Evolutionary conservation across 208 protist genomes (phyloP).

Genomic region (Leishmania aethiopica): DNA sequence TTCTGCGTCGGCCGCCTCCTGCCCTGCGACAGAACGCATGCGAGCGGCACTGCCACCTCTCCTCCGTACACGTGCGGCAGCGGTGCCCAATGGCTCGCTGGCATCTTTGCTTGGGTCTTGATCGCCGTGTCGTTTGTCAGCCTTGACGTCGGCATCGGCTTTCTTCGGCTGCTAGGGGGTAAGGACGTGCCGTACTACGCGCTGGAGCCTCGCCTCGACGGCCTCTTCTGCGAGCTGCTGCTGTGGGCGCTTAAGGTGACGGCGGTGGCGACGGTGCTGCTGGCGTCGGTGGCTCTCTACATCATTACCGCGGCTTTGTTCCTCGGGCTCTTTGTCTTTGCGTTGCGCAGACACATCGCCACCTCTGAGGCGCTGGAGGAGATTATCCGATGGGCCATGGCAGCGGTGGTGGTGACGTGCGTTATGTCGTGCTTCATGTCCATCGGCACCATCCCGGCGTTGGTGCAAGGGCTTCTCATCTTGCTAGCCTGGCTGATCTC

Average conservation of each 20-base stretch:
- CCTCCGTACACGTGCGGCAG: constrained; percentile 11
- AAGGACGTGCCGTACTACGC: constrained; percentile 26
- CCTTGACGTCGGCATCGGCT: constrained; percentile 19
- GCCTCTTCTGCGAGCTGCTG: constrained; percentile 30
- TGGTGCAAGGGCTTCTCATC: constrained; percentile 10
- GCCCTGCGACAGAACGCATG: constrained; percentile 15
- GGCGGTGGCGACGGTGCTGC: constrained; percentile 7
- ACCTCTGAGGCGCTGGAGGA: constrained; percentile 28
- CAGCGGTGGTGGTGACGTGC: constrained; percentile 14
- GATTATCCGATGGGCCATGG: constrained; percentile 16
- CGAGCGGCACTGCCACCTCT: neutral
- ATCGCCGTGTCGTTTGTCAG: constrained; percentile 12
- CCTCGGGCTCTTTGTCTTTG: constrained; percentile 17
- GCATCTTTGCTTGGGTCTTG: constrained; percentile 14
- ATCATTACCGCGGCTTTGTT: constrained; percentile 7
- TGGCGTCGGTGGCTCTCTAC: constrained; percentile 12
- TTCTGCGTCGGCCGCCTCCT: constrained; percentile 18
- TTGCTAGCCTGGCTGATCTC: constrained; percentile 19
- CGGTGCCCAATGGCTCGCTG: constrained; percentile 13
- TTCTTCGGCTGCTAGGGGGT: constrained; percentile 17
- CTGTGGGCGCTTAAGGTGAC: constrained; percentile 33
- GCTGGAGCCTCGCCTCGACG: constrained; percentile 28
- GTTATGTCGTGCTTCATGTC: constrained; percentile 11
- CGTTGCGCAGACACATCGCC: constrained; percentile 4
- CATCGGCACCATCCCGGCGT: constrained; percentile 11